A percentile compares a stretch with the other conserved stretches of the same genome.
These are phyloP conservation scores for Cladochytrium replicatum DNA, from an alignment of 192 early-diverging fungal genomes.

Conservation along the genomic window DNA sequence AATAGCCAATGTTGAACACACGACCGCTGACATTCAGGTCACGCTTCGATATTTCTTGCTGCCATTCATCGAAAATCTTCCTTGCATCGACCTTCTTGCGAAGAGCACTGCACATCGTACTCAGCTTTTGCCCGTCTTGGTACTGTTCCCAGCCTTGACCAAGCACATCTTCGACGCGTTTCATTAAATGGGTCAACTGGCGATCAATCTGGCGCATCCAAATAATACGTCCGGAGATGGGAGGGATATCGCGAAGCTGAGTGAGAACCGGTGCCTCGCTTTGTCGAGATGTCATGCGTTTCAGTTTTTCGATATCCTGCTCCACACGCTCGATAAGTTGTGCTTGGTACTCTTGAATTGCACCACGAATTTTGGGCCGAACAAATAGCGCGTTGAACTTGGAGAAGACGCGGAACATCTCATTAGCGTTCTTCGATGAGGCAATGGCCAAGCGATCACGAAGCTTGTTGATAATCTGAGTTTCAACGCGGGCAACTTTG, in stretches of 20 bases:
- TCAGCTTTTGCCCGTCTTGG: conserved; percentile 90
- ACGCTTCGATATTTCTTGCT: conserved; percentile 65
- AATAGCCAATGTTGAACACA: conserved; percentile 80
- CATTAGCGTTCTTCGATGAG: conserved; percentile 93
- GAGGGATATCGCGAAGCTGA: conserved; percentile 84
- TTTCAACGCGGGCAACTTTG: conserved; percentile 88
- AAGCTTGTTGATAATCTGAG: conserved; percentile 89
- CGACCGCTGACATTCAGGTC: conserved; percentile 79
- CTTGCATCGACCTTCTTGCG: conserved; percentile 88
- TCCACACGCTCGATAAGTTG: conserved; percentile 97
- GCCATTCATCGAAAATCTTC: conserved; percentile 87
- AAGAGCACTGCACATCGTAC: conserved; percentile 81
- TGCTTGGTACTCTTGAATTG: conserved; percentile 98
- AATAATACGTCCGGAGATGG: conserved; percentile 86
- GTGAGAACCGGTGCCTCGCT: conserved; percentile 84
- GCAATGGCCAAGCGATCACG: conserved; percentile 90
- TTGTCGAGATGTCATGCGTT: conserved; percentile 81
- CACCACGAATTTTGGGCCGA: conserved; percentile 97
- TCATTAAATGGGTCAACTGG: conserved; percentile 93
- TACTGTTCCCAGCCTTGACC: conserved; percentile 96
- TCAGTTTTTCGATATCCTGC: conserved; percentile 91
- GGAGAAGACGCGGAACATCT: conserved; percentile 99
- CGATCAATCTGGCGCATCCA: conserved; percentile 98
- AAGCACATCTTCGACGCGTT: conserved; percentile 93
- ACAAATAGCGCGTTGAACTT: conserved; percentile 99